Percentiles rank a stretch among this genome's conserved stretches.
Conservation (phyloP, 768 basidiomycete species). For the Exsudoporus frostii region DNA sequence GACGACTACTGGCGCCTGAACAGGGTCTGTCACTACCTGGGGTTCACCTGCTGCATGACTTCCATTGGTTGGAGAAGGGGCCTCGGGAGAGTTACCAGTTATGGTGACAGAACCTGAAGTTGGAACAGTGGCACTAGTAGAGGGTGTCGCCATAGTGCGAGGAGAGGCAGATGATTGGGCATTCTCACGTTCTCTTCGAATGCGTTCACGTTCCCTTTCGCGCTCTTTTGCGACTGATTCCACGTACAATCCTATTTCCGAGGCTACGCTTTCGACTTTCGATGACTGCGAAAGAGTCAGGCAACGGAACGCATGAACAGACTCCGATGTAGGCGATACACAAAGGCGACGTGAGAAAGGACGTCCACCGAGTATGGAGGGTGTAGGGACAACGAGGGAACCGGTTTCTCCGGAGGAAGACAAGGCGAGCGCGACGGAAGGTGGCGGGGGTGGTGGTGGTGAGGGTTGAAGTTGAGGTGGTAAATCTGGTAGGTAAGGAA, state of each 20-base stretch:
- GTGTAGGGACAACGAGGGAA: not conserved
- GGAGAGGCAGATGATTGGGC: slow-evolving; percentile 32
- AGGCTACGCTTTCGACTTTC: slow-evolving; percentile 51
- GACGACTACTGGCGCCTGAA: slow-evolving; percentile 9
- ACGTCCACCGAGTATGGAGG: slow-evolving; percentile 17
- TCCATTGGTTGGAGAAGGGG: slow-evolving; percentile 11
- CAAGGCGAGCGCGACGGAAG: slow-evolving; percentile 28
- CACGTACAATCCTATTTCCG: slow-evolving; percentile 66
- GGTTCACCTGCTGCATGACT: slow-evolving; percentile 14
- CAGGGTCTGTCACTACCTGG: slow-evolving; percentile 16
- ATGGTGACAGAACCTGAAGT: slow-evolving; percentile 10
- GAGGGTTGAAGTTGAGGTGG: slow-evolving; percentile 60
- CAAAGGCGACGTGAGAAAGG: slow-evolving; percentile 33
- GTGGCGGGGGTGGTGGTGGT: slow-evolving; percentile 39
- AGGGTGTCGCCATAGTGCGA: slow-evolving; percentile 21
- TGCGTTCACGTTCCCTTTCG: slow-evolving; percentile 72
- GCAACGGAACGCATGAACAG: slow-evolving; percentile 43
- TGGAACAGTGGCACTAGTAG: slow-evolving; percentile 10
- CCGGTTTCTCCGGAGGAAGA: slow-evolving; percentile 15
- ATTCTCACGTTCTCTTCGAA: slow-evolving; percentile 62
- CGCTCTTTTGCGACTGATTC: slow-evolving; percentile 74
- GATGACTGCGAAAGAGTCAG: slow-evolving; percentile 51
- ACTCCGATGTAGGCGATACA: slow-evolving; percentile 38
- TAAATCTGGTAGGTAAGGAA: slow-evolving; percentile 60
- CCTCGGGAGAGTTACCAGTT: slow-evolving; percentile 13